These are phyloP conservation scores for Xenosphaeropsis pyriputrescens DNA, from an alignment of 2,329 filamentous ascomycete species.

Conservation along the genomic window DNA sequence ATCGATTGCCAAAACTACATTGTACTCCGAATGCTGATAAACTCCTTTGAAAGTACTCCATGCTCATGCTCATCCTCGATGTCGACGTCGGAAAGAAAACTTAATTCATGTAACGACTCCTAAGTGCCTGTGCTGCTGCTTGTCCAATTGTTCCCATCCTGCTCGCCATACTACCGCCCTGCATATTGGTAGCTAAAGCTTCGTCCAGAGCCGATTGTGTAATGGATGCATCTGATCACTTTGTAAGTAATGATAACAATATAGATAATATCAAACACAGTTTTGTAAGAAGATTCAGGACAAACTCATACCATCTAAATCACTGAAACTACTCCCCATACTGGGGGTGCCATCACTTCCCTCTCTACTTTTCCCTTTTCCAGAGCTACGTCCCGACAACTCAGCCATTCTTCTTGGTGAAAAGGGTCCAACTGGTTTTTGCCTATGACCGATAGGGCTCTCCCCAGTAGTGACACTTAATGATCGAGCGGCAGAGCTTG, in stretches of 20 bases:
- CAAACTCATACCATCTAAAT: slow-evolving; percentile 50
- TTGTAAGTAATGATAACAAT: slow-evolving; percentile 4
- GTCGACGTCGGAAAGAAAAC: too few relatives aligned
- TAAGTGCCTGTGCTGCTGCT: slow-evolving; percentile 25
- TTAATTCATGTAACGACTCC: slow-evolving; percentile 35
- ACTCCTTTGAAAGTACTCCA: too few relatives aligned
- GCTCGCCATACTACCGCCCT: slow-evolving; percentile 40
- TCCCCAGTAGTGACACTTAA: slow-evolving; percentile 7
- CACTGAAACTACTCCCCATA: slow-evolving; percentile 78
- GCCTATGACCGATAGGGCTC: slow-evolving; percentile 18
- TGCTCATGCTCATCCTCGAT: too few relatives aligned
- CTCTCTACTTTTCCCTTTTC: slow-evolving; percentile 37
- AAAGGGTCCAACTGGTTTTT: slow-evolving; percentile 25
- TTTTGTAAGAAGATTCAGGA: background rate
- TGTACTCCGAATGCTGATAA: too few relatives aligned
- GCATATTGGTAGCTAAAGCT: slow-evolving; percentile 58
- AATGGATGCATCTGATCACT: slow-evolving; percentile 52
- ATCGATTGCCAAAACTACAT: too few relatives aligned
- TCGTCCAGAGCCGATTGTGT: slow-evolving; percentile 72
- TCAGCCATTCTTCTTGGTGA: slow-evolving; percentile 46
- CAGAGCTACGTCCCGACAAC: slow-evolving; percentile 37
- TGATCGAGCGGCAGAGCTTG: slow-evolving; percentile 25
- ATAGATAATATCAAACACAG: slow-evolving; percentile 1
- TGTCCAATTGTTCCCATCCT: slow-evolving; percentile 57
- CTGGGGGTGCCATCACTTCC: slow-evolving; percentile 62